Evolutionary conservation across 352 stramenopile species (phyloP).

Genomic region (Pythium folliculosum): DNA sequence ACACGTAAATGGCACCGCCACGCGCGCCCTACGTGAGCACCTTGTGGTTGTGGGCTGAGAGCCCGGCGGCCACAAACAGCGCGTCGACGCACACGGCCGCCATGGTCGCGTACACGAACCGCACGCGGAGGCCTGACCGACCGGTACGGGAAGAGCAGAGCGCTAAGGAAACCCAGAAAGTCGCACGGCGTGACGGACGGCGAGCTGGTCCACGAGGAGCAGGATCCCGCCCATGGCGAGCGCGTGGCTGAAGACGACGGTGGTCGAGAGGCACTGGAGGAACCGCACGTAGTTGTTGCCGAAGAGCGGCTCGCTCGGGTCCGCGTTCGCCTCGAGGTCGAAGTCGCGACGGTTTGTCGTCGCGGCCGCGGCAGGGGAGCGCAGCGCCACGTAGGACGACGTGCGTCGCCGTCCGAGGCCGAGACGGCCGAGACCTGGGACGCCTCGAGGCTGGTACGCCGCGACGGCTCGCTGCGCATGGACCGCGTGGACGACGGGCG

Average conservation of each 20-base stretch:
- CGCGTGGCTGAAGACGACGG: conserved; percentile 37
- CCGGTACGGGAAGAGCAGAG: conserved; percentile 42
- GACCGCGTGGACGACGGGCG: conserved; percentile 18
- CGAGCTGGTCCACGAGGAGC: conserved; percentile 33
- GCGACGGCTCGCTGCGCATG: neutral
- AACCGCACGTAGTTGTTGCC: conserved; percentile 36
- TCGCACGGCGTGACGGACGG: conserved; percentile 39
- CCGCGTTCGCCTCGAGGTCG: neutral
- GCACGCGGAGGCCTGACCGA: conserved; percentile 38
- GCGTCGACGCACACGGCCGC: conserved; percentile 23
- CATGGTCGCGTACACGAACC: conserved; percentile 39
- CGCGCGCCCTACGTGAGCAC: conserved; percentile 25
- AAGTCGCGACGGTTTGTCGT: too few relatives aligned
- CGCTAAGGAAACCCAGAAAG: conserved; percentile 46
- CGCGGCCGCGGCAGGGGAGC: neutral
- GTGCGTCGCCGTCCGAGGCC: neutral
- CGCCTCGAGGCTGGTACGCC: neutral
- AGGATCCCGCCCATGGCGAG: conserved; percentile 41
- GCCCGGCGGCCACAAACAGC: conserved; percentile 18
- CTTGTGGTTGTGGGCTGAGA: conserved; percentile 18
- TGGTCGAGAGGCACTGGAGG: conserved; percentile 33
- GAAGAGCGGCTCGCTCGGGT: neutral
- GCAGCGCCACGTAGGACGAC: conserved; percentile 10
- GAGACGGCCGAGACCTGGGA: neutral
- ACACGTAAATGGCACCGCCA: too few relatives aligned